Evolutionary conservation across 495 filamentous ascomycete species (phyloP).

Genomic region (Neurospora sp.): DNA sequence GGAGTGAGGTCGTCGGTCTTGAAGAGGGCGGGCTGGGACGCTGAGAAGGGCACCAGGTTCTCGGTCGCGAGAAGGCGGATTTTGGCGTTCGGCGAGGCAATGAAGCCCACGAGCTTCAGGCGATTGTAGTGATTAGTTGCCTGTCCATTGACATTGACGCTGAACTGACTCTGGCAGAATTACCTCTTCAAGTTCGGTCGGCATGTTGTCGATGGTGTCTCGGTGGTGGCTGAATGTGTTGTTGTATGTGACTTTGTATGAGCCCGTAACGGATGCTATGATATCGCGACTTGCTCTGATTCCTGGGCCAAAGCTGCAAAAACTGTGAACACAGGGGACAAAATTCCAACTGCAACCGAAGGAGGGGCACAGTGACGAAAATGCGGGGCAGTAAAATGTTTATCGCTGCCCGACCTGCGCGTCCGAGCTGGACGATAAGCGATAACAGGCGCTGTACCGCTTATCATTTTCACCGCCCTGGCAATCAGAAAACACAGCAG

Average conservation of each 20-base stretch:
- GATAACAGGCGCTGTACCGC: background rate
- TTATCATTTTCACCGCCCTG: background rate
- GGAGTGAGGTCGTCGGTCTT: slow-evolving; percentile 71
- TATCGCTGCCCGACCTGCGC: background rate
- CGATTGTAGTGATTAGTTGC: background rate
- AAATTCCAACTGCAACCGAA: background rate
- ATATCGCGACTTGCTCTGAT: background rate
- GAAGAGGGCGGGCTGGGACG: slow-evolving; percentile 67
- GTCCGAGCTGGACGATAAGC: background rate
- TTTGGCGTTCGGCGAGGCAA: slow-evolving; percentile 79
- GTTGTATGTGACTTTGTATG: background rate
- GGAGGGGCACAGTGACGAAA: background rate
- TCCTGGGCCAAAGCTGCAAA: background rate
- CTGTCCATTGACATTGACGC: background rate
- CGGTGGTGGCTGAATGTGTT: background rate
- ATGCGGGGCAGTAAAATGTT: background rate
- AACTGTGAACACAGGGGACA: background rate
- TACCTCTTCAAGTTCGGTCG: slow-evolving; percentile 77
- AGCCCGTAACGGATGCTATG: background rate
- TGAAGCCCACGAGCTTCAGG: slow-evolving; percentile 75
- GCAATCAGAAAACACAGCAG: background rate
- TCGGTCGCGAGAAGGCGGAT: slow-evolving; percentile 69
- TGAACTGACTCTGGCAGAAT: background rate
- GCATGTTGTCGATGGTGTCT: slow-evolving; percentile 40
- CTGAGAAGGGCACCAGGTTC: slow-evolving; percentile 77